phyloP scores from a whole-genome alignment of 345 rosid genomes.

The Camelina sativa region DNA sequence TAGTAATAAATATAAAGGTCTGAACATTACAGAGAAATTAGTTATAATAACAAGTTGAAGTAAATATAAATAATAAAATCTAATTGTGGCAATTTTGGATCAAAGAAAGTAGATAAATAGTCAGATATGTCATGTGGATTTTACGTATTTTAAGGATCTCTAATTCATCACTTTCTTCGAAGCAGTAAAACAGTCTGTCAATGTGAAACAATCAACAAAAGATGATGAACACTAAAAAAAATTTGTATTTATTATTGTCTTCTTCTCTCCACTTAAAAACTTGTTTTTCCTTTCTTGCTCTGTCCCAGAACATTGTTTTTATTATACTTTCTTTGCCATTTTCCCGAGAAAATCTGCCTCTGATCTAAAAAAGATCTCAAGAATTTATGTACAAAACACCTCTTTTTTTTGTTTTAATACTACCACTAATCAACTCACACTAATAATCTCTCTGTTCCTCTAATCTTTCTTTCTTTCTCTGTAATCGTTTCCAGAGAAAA shows the following conservation, averaged over 20 bases:
- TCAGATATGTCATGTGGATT: slow-evolving; percentile 42
- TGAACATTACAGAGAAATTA: slow-evolving; percentile 29
- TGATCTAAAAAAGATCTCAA: slow-evolving; percentile 20
- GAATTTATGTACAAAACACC: slow-evolving; percentile 38
- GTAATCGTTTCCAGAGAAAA: slow-evolving; percentile 31
- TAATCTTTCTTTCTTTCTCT: not conserved
- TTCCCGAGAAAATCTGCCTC: slow-evolving; percentile 36
- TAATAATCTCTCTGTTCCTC: slow-evolving; percentile 25
- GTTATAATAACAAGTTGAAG: slow-evolving; percentile 34
- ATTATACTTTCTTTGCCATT: not conserved
- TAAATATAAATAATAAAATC: slow-evolving; percentile 13
- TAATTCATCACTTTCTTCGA: slow-evolving; percentile 32
- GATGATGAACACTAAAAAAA: not conserved
- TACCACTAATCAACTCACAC: not conserved
- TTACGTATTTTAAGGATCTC: slow-evolving; percentile 49
- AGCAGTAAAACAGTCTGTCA: slow-evolving; percentile 44
- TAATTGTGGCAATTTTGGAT: slow-evolving; percentile 28
- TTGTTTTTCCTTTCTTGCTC: slow-evolving; percentile 14
- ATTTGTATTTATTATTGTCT: slow-evolving; percentile 36
- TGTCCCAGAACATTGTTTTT: slow-evolving; percentile 23
- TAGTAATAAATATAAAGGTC: slow-evolving; percentile 6
- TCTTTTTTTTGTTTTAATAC: not conserved
- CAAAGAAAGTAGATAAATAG: slow-evolving; percentile 16
- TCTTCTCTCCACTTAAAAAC: slow-evolving; percentile 9
- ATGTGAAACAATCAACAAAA: slow-evolving; percentile 22